Percentiles rank a stretch among this genome's conserved stretches.
Evolutionary conservation across 192 early-diverging fungal species (phyloP).

Genomic region (Coemansia sp.): DNA sequence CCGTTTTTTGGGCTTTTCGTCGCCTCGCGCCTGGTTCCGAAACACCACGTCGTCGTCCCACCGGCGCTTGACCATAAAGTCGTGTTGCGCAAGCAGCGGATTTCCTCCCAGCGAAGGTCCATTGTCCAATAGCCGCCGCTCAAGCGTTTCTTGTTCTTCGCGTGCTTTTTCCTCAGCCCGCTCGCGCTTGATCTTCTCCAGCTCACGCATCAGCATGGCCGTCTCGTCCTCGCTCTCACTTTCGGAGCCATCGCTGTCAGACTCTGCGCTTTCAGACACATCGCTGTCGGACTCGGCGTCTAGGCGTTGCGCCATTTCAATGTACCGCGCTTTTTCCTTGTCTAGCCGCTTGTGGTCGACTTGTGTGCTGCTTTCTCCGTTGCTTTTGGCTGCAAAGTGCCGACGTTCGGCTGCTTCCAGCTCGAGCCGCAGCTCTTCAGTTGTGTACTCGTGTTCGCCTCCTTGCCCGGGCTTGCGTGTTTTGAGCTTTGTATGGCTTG

Average conservation of each 20-base stretch:
- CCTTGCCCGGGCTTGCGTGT: constrained; percentile 70
- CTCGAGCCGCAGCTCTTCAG: constrained; percentile 64
- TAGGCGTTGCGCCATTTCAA: constrained; percentile 42
- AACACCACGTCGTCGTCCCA: constrained; percentile 99
- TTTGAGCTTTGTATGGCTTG: constrained; percentile 77
- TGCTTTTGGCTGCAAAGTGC: constrained; percentile 61
- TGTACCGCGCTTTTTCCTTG: constrained; percentile 34
- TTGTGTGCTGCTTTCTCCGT: constrained; percentile 6
- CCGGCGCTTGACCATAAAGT: constrained; percentile 85
- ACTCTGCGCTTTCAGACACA: constrained; percentile 48
- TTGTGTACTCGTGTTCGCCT: constrained; percentile 58
- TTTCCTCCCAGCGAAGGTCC: constrained; percentile 69
- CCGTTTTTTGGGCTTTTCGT: constrained; percentile 85
- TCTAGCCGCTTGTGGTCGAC: too few species aligned
- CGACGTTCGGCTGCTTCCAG: constrained; percentile 65
- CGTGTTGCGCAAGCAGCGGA: constrained; percentile 69
- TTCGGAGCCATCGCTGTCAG: constrained; percentile 5
- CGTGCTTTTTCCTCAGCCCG: constrained; percentile 88
- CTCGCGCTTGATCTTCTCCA: constrained; percentile 92
- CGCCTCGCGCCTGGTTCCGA: constrained; percentile 90
- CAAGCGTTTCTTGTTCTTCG: constrained; percentile 43
- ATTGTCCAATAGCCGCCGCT: constrained; percentile 58
- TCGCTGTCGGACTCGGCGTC: constrained; percentile 56
- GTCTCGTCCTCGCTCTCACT: constrained; percentile 88
- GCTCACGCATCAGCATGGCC: constrained; percentile 74